These are phyloP conservation scores for Apiospora kogelbergensis DNA, from an alignment of 2,329 filamentous ascomycete genomes.

Conservation along the genomic window DNA sequence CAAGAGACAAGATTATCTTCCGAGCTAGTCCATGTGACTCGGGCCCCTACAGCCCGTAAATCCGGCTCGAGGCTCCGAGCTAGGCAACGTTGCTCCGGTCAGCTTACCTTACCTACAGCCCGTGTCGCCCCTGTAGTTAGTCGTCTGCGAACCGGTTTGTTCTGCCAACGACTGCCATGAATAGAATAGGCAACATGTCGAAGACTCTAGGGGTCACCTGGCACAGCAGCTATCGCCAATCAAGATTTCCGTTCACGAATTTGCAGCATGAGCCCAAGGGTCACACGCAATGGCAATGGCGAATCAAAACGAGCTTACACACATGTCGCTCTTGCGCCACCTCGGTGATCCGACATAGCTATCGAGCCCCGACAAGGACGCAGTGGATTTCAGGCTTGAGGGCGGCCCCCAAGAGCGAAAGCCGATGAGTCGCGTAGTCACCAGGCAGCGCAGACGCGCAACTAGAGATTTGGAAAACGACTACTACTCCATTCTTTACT, in stretches of 20 bases:
- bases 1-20: not conserved
- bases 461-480: not conserved
- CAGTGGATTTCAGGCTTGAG: too few species aligned
- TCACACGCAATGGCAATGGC: not conserved
- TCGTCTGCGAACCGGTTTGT: not conserved
- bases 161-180: not conserved
- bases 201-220: not conserved
- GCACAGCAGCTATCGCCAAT: not conserved
- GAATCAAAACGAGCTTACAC: not conserved
- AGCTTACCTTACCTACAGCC: conserved; percentile 2
- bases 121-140: not conserved
- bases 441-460: not conserved
- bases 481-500: too few species aligned
- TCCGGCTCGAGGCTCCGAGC: not conserved
- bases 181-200: not conserved
- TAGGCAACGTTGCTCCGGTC: not conserved
- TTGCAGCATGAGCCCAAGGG: not conserved
- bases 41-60: not conserved
- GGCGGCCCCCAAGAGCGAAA: too few species aligned
- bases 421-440: too few species aligned
- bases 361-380: too few species aligned
- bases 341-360: not conserved
- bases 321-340: too few species aligned
- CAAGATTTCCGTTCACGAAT: not conserved
- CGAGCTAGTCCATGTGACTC: not conserved